A percentile compares a stretch with the other conserved stretches of the same genome.
phyloP scores from a whole-genome alignment of 192 early-diverging fungal genomes.

The Haplosporangium gracile region DNA sequence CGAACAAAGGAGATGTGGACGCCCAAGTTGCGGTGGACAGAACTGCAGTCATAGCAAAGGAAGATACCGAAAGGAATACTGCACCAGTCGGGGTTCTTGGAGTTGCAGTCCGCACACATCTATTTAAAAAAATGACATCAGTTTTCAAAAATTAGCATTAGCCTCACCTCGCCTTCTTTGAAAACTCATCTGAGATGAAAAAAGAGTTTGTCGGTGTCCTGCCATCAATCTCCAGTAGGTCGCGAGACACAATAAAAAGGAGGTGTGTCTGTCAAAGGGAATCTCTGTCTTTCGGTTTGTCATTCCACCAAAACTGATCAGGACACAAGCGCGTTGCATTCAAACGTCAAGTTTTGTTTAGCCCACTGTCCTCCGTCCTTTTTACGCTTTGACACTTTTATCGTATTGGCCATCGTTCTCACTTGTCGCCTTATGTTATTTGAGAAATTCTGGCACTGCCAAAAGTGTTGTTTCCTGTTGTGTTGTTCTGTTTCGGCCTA shows the following conservation, averaged over 20 bases:
- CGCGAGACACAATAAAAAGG: not conserved
- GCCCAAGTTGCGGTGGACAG: conserved; percentile 96
- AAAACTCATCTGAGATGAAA: not conserved
- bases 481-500: not conserved
- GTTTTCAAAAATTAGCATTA: not conserved
- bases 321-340: not conserved
- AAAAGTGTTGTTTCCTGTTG: not conserved
- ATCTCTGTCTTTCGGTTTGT: not conserved
- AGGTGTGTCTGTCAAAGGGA: not conserved
- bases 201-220: not conserved
- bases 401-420: not conserved
- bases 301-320: not conserved
- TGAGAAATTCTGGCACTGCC: not conserved
- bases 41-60: conserved; percentile 96
- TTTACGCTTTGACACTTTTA: not conserved
- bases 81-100: conserved; percentile 96
- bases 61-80: conserved; percentile 95
- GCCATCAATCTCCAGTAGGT: not conserved
- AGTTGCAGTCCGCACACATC: conserved; percentile 95
- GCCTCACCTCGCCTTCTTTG: not conserved
- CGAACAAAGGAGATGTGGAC: conserved; percentile 98
- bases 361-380: not conserved
- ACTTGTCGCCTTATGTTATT: not conserved
- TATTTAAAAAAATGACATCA: conserved; percentile 34
- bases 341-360: not conserved